These are phyloP conservation scores for Guillardia theta DNA, from an alignment of 78 protist species.

Conservation along the genomic window DNA sequence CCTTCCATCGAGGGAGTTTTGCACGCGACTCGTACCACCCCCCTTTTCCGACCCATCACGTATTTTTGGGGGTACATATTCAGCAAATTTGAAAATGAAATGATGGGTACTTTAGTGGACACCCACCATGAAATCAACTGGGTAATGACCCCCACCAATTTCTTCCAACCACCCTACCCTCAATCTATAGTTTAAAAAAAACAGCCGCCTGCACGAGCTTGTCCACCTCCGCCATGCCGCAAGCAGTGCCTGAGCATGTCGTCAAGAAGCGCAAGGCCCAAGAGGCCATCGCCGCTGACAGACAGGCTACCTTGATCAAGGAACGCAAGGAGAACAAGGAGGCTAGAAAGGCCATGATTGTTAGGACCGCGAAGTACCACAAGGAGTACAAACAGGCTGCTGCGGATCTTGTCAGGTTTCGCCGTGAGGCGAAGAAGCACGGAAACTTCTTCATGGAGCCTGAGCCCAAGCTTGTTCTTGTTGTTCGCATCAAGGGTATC, in stretches of 20 bases:
- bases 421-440: constrained; percentile 82
- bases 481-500: constrained; percentile 95
- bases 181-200: no score
- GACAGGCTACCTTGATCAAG: not conserved
- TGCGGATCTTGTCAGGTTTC: constrained; percentile 54
- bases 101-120: no score
- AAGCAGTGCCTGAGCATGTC: constrained; percentile 69
- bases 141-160: no score
- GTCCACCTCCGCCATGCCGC: no score
- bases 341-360: not conserved
- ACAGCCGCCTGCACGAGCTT: no score
- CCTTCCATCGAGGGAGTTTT: no score
- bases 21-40: no score
- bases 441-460: constrained; percentile 93
- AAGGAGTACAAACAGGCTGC: constrained; percentile 84
- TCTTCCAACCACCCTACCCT: no score
- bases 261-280: constrained; percentile 71
- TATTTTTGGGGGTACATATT: no score
- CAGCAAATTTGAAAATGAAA: no score
- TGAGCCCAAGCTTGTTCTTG: constrained; percentile 98
- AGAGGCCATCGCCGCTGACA: constrained; percentile 3
- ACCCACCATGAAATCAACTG: no score
- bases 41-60: no score
- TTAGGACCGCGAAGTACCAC: constrained; percentile 85
- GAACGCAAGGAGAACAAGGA: not conserved